phyloP scores from a whole-genome alignment of 1,284 basidiomycete genomes.

The Apiotrichum porosum region DNA sequence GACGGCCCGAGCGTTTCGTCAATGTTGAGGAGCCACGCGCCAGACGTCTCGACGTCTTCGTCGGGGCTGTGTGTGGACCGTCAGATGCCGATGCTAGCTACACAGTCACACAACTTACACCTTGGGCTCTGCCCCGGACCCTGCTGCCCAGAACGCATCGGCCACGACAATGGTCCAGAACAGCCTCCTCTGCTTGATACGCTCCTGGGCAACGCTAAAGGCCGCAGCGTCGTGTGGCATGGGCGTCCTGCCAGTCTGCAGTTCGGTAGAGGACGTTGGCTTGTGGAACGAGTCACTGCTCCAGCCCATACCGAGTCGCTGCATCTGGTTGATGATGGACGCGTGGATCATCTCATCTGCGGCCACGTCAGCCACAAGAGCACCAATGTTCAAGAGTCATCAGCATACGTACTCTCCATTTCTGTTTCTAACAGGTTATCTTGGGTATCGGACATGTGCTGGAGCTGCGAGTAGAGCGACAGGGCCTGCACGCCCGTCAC shows the following conservation, averaged over 20 bases:
- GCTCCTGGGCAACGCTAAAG: slow-evolving; percentile 11
- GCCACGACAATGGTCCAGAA: slow-evolving; percentile 33
- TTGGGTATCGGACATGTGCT: slow-evolving; percentile 25
- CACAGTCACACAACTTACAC: too few species aligned
- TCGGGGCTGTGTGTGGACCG: slow-evolving; percentile 28
- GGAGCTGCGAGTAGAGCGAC: slow-evolving; percentile 26
- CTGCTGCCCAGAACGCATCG: slow-evolving; percentile 32
- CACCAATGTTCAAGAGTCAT: too few species aligned
- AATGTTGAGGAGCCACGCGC: slow-evolving; percentile 22
- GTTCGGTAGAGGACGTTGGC: too few species aligned
- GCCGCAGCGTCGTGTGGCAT: neutral
- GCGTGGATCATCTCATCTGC: slow-evolving; percentile 27
- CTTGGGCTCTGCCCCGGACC: slow-evolving; percentile 21
- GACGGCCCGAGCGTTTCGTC: slow-evolving; percentile 13
- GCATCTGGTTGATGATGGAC: slow-evolving; percentile 31
- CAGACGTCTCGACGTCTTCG: slow-evolving; percentile 21
- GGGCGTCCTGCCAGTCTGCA: neutral
- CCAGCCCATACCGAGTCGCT: slow-evolving; percentile 29
- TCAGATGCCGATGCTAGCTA: too few species aligned
- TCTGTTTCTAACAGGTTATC: slow-evolving; percentile 6
- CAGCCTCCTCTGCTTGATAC: slow-evolving; percentile 29
- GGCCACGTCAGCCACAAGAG: neutral
- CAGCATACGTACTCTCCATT: slow-evolving; percentile 33
- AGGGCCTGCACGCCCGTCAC: slow-evolving; percentile 35
- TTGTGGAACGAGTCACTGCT: too few species aligned